Conservation (phyloP, 73 alveolate species). For the Halteria grandinella region DNA sequence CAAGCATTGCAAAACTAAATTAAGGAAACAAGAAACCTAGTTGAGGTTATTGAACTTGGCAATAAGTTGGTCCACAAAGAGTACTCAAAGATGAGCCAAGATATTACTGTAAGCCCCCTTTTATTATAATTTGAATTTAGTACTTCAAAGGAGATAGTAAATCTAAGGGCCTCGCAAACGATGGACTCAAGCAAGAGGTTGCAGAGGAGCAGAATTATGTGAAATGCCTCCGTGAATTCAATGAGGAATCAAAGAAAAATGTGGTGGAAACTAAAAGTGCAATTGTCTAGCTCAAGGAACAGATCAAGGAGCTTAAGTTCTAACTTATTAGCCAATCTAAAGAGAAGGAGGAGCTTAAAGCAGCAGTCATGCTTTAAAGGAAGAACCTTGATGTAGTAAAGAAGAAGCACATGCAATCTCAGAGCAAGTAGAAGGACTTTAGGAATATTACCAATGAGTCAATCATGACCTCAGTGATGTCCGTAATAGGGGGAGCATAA, state of each 20-base stretch:
- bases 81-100: neutral
- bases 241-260: neutral
- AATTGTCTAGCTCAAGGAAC: neutral
- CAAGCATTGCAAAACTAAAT: neutral
- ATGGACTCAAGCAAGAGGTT: neutral
- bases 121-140: neutral
- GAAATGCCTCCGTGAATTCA: neutral
- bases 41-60: constrained; percentile 15
- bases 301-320: neutral
- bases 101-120: neutral
- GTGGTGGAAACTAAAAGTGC: neutral
- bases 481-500: too few relatives aligned
- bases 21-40: neutral
- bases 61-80: constrained; percentile 1
- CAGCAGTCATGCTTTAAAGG: neutral
- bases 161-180: neutral
- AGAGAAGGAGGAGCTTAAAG: neutral
- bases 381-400: neutral
- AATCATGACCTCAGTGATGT: constrained; percentile 13
- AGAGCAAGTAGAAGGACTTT: neutral
- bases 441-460: constrained; percentile 5
- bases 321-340: neutral
- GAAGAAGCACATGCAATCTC: neutral
- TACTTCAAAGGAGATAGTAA: neutral
- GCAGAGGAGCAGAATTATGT: constrained; percentile 18